Percentiles rank a stretch among this genome's conserved stretches.
phyloP scores from a whole-genome alignment of 495 filamentous ascomycete genomes.

The Thermothielavioides terrestris region DNA sequence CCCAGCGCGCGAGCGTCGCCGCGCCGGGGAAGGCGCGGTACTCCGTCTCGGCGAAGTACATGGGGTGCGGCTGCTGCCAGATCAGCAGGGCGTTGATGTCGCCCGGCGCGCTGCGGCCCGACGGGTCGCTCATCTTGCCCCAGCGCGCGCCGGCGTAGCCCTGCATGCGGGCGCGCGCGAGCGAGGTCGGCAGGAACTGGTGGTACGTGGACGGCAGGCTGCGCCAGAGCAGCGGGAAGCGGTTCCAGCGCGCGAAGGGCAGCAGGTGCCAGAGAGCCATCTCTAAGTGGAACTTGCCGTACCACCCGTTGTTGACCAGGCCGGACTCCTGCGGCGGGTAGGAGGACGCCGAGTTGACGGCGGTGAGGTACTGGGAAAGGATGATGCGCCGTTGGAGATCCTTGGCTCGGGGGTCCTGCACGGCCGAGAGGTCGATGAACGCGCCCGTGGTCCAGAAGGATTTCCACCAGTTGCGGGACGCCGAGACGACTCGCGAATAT shows the following conservation, averaged over 20 bases:
- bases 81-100: constrained; percentile 48
- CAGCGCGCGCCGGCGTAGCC: constrained; percentile 47
- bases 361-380: constrained; percentile 41
- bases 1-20: constrained; percentile 38
- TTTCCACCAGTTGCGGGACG: constrained; percentile 30
- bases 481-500: neutral
- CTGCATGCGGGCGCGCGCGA: constrained; percentile 37
- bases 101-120: constrained; percentile 46
- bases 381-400: constrained; percentile 44
- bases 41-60: constrained; percentile 46
- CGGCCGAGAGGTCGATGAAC: constrained; percentile 39
- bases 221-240: constrained; percentile 37
- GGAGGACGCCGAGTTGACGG: constrained; percentile 38
- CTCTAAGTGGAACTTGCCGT: constrained; percentile 46
- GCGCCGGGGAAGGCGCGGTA: constrained; percentile 33
- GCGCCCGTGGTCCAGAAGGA: constrained; percentile 39
- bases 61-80: constrained; percentile 48
- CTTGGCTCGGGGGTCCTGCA: constrained; percentile 29
- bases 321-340: constrained; percentile 37
- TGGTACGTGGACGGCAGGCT: constrained; percentile 40
- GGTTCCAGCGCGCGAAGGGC: constrained; percentile 47
- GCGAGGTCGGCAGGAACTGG: constrained; percentile 38
- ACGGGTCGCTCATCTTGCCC: constrained; percentile 53
- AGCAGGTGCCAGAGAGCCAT: constrained; percentile 48
- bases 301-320: constrained; percentile 49